These are phyloP conservation scores for Colletotrichum sojae DNA, from an alignment of 2,329 filamentous ascomycete genomes.

Conservation along the genomic window DNA sequence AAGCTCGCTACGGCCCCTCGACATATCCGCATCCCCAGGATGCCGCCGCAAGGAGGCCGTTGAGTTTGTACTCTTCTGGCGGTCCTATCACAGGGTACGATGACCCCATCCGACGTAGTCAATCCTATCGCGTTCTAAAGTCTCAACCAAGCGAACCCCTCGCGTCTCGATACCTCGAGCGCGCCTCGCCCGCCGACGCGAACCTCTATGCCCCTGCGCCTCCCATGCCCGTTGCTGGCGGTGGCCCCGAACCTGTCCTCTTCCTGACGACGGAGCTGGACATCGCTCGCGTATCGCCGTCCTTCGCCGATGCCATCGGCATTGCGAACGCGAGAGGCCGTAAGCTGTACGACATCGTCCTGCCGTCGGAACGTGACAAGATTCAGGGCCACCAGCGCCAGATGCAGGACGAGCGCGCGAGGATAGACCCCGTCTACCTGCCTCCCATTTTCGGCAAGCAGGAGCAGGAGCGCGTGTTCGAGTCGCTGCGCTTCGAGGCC, in stretches of 20 bases:
- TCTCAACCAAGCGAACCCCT: constrained; percentile 66
- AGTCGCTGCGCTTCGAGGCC: constrained; percentile 65
- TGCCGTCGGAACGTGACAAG: constrained; percentile 66
- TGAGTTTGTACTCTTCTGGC: constrained; percentile 65
- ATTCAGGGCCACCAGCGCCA: constrained; percentile 64
- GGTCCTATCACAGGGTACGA: constrained; percentile 62
- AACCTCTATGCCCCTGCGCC: constrained; percentile 62
- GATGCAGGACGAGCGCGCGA: constrained; percentile 70
- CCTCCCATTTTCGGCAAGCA: constrained; percentile 73
- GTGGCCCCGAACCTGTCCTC: constrained; percentile 66
- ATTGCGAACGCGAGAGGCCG: constrained; percentile 61
- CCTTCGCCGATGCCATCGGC: constrained; percentile 70
- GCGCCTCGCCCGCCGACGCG: constrained; percentile 62
- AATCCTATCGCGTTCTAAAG: constrained; percentile 68
- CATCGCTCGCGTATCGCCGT: constrained; percentile 68
- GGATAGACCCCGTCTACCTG: constrained; percentile 73
- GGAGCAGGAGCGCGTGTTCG: constrained; percentile 69
- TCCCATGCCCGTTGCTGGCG: constrained; percentile 57
- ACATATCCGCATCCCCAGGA: constrained; percentile 63
- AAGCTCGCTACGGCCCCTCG: constrained; percentile 69
- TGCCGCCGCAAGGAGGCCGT: constrained; percentile 57
- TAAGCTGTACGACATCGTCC: constrained; percentile 69
- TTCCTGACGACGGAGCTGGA: constrained; percentile 72
- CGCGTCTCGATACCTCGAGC: constrained; percentile 65
- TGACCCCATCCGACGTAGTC: constrained; percentile 60